phyloP scores from a whole-genome alignment of 2,329 filamentous ascomycete species.

The Trichoderma cornu-damae region DNA sequence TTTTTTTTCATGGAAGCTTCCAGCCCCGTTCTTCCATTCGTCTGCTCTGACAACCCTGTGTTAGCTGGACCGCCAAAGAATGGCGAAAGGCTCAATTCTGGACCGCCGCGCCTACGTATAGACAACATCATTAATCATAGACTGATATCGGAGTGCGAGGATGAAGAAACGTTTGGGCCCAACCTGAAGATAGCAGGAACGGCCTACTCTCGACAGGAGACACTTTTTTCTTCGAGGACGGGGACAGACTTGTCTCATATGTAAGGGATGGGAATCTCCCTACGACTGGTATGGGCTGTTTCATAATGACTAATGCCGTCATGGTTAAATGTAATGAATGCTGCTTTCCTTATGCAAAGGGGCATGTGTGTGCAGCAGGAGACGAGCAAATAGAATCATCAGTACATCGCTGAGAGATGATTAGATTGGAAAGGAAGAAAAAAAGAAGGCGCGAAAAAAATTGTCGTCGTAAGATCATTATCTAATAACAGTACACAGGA shows the following conservation, averaged over 20 bases:
- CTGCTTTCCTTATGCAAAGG: neutral
- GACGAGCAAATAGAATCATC: neutral
- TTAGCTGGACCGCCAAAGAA: conserved; percentile 38
- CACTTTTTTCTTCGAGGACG: conserved; percentile 6
- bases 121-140: conserved; percentile 38
- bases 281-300: conserved; percentile 3
- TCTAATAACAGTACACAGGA: conserved; percentile 8
- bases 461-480: conserved; percentile 3
- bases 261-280: neutral
- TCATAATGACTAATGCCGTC: conserved; percentile 10
- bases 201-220: neutral
- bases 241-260: conserved; percentile 4
- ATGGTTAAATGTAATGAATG: conserved; percentile 15
- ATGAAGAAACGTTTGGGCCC: neutral
- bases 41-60: conserved; percentile 22
- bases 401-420: neutral
- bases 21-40: too few relatives aligned
- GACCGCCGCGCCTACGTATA: conserved; percentile 36
- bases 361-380: neutral
- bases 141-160: conserved; percentile 14
- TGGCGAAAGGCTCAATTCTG: conserved; percentile 33
- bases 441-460: too few relatives aligned
- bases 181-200: neutral
- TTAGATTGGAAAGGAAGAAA: neutral
- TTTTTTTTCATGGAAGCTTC: too few relatives aligned